These are phyloP conservation scores for Heritiera littoralis DNA, from an alignment of 345 rosid genomes.

Conservation along the genomic window DNA sequence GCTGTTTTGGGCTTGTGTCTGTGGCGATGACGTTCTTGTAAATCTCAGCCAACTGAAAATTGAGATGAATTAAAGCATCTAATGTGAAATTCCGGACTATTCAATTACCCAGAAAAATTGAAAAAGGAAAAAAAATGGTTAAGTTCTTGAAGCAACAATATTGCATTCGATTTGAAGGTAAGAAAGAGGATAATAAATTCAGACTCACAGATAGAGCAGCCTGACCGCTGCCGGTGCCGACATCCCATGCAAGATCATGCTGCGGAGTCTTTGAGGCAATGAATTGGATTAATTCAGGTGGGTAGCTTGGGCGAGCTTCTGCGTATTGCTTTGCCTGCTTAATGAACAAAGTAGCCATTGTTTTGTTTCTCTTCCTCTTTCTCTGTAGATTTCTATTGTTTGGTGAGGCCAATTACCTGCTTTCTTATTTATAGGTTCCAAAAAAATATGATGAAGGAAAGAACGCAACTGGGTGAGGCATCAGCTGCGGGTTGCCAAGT, in stretches of 20 bases:
- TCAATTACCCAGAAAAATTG: background rate
- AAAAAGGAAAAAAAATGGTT: background rate
- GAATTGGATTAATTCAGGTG: constrained; percentile 60
- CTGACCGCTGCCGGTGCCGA: constrained; percentile 85
- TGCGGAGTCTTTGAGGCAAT: constrained; percentile 68
- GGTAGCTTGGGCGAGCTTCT: constrained; percentile 61
- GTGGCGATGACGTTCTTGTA: constrained; percentile 73
- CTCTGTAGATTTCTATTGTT: background rate
- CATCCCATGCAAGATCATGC: constrained; percentile 88
- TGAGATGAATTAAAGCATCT: background rate
- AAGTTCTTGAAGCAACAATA: too few species aligned
- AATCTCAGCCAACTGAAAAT: constrained; percentile 59
- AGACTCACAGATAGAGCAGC: constrained; percentile 67
- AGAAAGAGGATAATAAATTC: background rate
- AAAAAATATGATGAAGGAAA: background rate
- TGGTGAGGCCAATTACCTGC: background rate
- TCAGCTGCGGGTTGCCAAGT: background rate
- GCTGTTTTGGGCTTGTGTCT: constrained; percentile 76
- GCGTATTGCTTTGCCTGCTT: constrained; percentile 80
- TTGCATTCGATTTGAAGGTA: too few species aligned
- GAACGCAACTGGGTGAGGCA: background rate
- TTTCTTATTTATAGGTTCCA: background rate
- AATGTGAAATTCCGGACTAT: background rate
- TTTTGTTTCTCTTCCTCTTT: background rate
- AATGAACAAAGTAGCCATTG: constrained; percentile 72